phyloP scores from a whole-genome alignment of 1,284 basidiomycete species.

The Xerocomus cyaneibrunnescens region DNA sequence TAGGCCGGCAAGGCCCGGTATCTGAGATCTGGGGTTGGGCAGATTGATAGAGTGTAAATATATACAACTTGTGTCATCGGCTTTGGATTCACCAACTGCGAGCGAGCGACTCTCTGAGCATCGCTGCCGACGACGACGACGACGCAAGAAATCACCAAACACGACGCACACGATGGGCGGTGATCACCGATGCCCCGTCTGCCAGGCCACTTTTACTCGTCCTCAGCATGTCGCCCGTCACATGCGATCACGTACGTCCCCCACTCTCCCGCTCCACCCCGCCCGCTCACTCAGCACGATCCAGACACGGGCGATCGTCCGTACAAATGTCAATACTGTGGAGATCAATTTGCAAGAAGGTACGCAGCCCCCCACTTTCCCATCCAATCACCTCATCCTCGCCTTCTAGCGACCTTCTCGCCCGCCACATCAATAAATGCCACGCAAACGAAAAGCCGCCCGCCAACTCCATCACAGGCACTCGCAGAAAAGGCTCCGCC shows the following conservation, averaged over 20 bases:
- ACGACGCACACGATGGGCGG: constrained; percentile 50
- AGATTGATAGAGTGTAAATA: constrained; percentile 36
- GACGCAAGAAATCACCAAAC: background rate
- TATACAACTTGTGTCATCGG: constrained; percentile 41
- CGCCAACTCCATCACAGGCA: constrained; percentile 34
- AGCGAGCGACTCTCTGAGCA: constrained; percentile 16
- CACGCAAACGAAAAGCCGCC: constrained; percentile 73
- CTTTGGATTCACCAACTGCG: constrained; percentile 27
- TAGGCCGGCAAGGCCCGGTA: constrained; percentile 28
- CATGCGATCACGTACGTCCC: constrained; percentile 80
- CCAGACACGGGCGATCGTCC: constrained; percentile 89
- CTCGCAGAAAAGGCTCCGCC: constrained; percentile 55
- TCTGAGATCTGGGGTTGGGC: constrained; percentile 37
- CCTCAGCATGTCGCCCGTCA: constrained; percentile 90
- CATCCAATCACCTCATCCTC: background rate
- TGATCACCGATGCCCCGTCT: constrained; percentile 78
- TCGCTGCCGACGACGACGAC: constrained; percentile 15
- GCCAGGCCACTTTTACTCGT: constrained; percentile 83
- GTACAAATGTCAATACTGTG: constrained; percentile 87
- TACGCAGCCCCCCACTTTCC: constrained; percentile 34
- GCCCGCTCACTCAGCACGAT: constrained; percentile 12
- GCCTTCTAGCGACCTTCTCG: constrained; percentile 70
- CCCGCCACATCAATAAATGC: constrained; percentile 87
- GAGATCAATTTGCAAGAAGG: constrained; percentile 88
- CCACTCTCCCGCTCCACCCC: constrained; percentile 13